Evolutionary conservation across 2,329 filamentous ascomycete species (phyloP), one percentile per base, ranked within the genome.

Genomic region (Cladophialophora exuberans): DNA sequence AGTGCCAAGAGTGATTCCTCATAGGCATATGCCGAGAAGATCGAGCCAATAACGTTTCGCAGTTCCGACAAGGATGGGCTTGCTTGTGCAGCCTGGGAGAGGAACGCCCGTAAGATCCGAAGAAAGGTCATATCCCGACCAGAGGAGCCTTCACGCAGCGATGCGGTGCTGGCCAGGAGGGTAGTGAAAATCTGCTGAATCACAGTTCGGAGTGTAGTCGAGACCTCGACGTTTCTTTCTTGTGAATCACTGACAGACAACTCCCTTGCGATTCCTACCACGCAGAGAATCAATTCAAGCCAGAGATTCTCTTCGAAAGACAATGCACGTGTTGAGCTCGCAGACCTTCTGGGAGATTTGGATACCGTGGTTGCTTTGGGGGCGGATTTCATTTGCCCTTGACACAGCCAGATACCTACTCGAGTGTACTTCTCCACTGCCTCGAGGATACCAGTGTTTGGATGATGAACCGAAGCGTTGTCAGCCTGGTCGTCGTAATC

Each of bases 331-430:
- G 47, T 58, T 6, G 51, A 53, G 38, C 61, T 84, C 76, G 45
- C 82, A 72, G 3, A 81, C 72, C 17, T 73, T 70, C 61, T 71
- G 76, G 49, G 69, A 65, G 62, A 65, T 33, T 56, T 73, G 72
- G 38, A 57, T 53, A 52, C 60, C 63, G 65, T 56, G 52, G 67
- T 53, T 54, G 71, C 49, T 63, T 72, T 64, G 60, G 71, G 64
- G 64, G 72, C 62, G 62, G 67, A 53, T 62, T 67, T 38, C 65
- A 87, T 89, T 68, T 96, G 90, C 1, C 87, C 85, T 71, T 95
- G 90, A 65, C 94, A 97, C 10, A 99, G 78, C 94, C 94, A 99
- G 46, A 96, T 93, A 11, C 95, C 94, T 1, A 99, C 90, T 61
- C 91, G 87, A 1, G 87, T 85, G 72, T 96, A 97, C 69, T 96